These are phyloP conservation scores for Calendula officinalis DNA, from an alignment of 129 eudicot species.

Conservation along the genomic window DNA sequence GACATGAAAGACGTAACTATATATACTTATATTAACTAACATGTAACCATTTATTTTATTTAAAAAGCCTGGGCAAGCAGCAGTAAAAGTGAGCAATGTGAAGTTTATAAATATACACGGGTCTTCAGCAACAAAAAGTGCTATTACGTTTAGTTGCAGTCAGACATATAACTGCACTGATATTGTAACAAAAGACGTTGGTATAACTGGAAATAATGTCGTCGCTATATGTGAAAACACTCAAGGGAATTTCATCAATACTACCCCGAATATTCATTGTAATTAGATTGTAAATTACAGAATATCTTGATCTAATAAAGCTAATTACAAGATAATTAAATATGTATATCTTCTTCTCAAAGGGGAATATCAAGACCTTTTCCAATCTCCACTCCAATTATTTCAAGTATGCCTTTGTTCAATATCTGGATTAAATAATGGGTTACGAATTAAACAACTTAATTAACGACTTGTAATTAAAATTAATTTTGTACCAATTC, in stretches of 20 bases:
- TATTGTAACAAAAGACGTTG: slow-evolving; percentile 20
- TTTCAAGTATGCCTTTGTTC: slow-evolving; percentile 86
- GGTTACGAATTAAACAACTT: background rate
- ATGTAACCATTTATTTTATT: background rate
- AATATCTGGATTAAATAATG: slow-evolving; percentile 47
- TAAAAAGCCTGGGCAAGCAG: background rate
- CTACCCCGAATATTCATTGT: slow-evolving; percentile 25
- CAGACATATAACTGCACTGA: slow-evolving; percentile 20
- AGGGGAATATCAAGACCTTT: slow-evolving; percentile 96
- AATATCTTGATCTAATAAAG: too few relatives aligned
- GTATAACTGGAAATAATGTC: slow-evolving; percentile 21
- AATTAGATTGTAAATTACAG: background rate
- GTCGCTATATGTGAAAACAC: slow-evolving; percentile 26
- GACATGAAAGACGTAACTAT: too few relatives aligned
- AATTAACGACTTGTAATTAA: background rate
- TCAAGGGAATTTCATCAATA: slow-evolving; percentile 15
- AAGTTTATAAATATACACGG: slow-evolving; percentile 33
- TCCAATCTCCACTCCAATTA: slow-evolving; percentile 83
- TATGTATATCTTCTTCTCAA: slow-evolving; percentile 25
- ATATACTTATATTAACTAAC: background rate
- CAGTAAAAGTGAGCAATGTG: slow-evolving; percentile 40
- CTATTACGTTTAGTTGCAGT: slow-evolving; percentile 35
- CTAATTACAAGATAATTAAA: background rate
- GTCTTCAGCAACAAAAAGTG: slow-evolving; percentile 31
- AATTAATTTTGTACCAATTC: slow-evolving; percentile 47